Evolutionary conservation across 305 asterid species (phyloP), one percentile per base, ranked within the genome.

Genomic region (Fraxinus dipetala): DNA sequence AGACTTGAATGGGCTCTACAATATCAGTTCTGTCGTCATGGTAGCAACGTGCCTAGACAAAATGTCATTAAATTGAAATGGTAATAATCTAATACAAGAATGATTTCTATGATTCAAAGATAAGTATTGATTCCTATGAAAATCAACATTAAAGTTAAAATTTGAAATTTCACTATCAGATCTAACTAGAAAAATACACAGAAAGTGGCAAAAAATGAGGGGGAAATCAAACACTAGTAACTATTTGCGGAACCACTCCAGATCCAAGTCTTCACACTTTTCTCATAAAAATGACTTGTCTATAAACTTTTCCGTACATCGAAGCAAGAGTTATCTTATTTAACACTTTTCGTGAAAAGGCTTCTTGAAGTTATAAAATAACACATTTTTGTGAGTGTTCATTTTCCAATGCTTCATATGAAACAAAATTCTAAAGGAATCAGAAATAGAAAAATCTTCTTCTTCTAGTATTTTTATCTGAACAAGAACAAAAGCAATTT

Each of bases 1-100:
- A 63, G 77, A 87, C 82, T 84, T 84, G 83, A 81, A 74, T 28
- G 34, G 80, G 67, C 78, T 84, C 90, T 28, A 79, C 56, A 67
- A 79, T 75, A 70, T 86, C 84, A 81, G 83, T 83, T 83, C 86
- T 85, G 38, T 82, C 85, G 10, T 83, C 90, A 79, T 73, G 81
- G 83, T 30, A 67, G 54, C 40, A 83, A 85, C 69, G 79, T 76
- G 80, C 93, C 98, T 93, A 86, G 20, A 85, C 11, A 84, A 31
- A 82, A 87, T 61, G 79, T 89, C 80, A 82, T 84, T 59, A 86
- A 78, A 79, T 30, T 77, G 72, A 85, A 76, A 31, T 48, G 34
- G 77, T 31, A 76, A 81, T 74, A 79, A 56, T 73, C 28, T 31
- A 76, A 28, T 45, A 38, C 61, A 63, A 80, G 73, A 61, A 28